A percentile compares a stretch with the other conserved stretches of the same genome.
These are phyloP conservation scores for Mrakia hoshinonis DNA, from an alignment of 768 basidiomycete species.

Conservation along the genomic window DNA sequence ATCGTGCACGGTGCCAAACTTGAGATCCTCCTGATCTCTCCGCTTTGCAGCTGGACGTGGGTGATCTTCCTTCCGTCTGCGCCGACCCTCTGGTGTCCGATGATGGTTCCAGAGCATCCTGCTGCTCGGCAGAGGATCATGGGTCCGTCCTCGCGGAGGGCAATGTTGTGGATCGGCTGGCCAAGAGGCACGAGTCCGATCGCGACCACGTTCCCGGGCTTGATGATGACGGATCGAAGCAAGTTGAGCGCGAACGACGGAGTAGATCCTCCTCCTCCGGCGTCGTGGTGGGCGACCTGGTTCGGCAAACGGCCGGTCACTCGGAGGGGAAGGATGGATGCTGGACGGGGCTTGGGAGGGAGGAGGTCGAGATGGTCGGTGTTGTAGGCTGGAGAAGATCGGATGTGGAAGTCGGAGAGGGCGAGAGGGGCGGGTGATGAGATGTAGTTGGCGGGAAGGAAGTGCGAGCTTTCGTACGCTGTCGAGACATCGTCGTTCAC, in stretches of 20 bases:
- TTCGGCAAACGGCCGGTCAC: not conserved
- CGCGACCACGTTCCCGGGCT: slow-evolving; percentile 86
- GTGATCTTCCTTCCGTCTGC: slow-evolving; percentile 63
- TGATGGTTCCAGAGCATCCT: slow-evolving; percentile 72
- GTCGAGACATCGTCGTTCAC: not conserved
- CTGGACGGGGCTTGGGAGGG: slow-evolving; percentile 27
- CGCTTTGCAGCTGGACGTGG: slow-evolving; percentile 78
- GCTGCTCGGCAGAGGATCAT: slow-evolving; percentile 81
- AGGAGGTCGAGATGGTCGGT: not conserved
- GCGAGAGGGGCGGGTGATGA: not conserved
- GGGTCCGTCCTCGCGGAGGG: slow-evolving; percentile 64
- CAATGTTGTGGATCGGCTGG: slow-evolving; percentile 80
- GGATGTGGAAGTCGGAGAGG: not conserved
- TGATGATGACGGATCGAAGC: slow-evolving; percentile 71
- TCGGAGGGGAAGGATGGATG: slow-evolving; percentile 41
- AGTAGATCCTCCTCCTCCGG: slow-evolving; percentile 25
- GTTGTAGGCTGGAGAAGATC: not conserved
- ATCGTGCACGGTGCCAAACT: slow-evolving; percentile 73
- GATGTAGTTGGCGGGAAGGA: slow-evolving; percentile 28
- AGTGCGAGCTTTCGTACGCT: slow-evolving; percentile 6
- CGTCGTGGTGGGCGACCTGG: not conserved
- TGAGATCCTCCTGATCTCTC: slow-evolving; percentile 80
- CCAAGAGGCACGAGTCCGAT: slow-evolving; percentile 83
- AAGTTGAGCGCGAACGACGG: slow-evolving; percentile 56
- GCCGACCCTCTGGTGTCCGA: slow-evolving; percentile 48